Evolutionary conservation across 345 rosid species (phyloP).

Genomic region (Adansonia digitata): DNA sequence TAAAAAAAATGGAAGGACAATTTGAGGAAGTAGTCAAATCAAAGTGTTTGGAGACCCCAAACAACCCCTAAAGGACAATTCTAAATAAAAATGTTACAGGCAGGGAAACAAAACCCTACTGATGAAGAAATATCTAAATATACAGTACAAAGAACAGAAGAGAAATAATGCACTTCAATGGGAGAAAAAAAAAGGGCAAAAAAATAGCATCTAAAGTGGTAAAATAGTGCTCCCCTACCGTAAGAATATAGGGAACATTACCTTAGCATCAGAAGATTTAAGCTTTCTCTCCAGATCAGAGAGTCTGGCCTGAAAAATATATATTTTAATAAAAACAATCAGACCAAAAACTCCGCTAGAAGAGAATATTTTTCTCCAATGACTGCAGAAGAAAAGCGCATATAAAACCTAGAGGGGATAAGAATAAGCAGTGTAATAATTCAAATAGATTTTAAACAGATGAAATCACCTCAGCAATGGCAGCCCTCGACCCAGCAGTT

Average conservation of each 20-base stretch:
- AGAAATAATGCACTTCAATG: neutral
- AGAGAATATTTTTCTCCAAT: neutral
- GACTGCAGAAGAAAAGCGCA: neutral
- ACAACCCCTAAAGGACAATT: neutral
- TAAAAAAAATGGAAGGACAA: neutral
- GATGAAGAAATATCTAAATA: neutral
- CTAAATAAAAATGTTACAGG: neutral
- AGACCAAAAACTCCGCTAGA: conserved; percentile 10
- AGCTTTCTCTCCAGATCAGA: conserved; percentile 68
- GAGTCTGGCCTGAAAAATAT: conserved; percentile 55
- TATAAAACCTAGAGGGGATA: neutral
- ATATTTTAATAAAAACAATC: conserved; percentile 11
- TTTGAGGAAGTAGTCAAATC: neutral
- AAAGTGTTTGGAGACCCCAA: neutral
- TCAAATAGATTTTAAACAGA: neutral
- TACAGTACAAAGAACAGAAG: neutral
- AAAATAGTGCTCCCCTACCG: neutral
- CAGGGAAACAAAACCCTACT: neutral
- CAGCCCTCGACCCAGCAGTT: conserved; percentile 81
- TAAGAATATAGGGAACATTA: conserved; percentile 18
- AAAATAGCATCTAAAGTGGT: neutral
- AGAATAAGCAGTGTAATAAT: neutral
- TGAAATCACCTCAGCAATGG: conserved; percentile 71
- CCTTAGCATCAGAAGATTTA: conserved; percentile 59
- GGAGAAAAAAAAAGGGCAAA: too few species aligned